Evolutionary conservation across 1,139 yeast genomes (phyloP), one percentile per base, ranked within the genome.

Genomic region (Hansenula lynferdii): DNA sequence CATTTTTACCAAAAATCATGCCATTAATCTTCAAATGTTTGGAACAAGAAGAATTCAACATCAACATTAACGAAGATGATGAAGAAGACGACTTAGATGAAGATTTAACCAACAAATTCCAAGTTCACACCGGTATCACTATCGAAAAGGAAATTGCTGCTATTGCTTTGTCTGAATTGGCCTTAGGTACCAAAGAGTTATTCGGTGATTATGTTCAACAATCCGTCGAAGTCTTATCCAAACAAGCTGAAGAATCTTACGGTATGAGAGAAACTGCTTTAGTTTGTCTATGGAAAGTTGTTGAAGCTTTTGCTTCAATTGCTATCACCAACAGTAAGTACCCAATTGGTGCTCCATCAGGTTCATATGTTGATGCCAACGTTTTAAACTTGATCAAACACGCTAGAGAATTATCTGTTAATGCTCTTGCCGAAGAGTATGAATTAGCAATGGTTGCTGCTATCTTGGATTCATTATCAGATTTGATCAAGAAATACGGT

Each of bases 131-230:
- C 37, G 97, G 96, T 69, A 80, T 92, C 56, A 87, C 97, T 49
- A 84, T 86, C 56, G 98, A 92, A 69, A 92, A 92, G 69, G 98
- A 92, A 69, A 89, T 86, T 54, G 96, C 97, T n/a, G 76, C 94
- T 34, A 94, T 90, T 57, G 95, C 97, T 18, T 69, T 92, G 52
- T 82, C 89, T 35, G 97, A 92, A 57, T 75, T 92, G 57, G 95
- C 96, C 45, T 64, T 75, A 44, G 95, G 95, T 50, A 83, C 96
- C 37, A 87, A 89, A 54, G 79, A 77, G 47, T 80, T 78, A 39
- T 89, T 92, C 65, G 76, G 79, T 53, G 82, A 82, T 51, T 90
- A 78, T 57, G 81, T 89, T 47, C 90, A 85, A 60, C 73, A 77
- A 47, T 73, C 94, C 19, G 66, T 86, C 51, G 71, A 73, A 47